Evolutionary conservation across 441 rosid genomes (phyloP), one percentile per base, ranked within the genome.

Genomic region (Aleurites moluccanus): DNA sequence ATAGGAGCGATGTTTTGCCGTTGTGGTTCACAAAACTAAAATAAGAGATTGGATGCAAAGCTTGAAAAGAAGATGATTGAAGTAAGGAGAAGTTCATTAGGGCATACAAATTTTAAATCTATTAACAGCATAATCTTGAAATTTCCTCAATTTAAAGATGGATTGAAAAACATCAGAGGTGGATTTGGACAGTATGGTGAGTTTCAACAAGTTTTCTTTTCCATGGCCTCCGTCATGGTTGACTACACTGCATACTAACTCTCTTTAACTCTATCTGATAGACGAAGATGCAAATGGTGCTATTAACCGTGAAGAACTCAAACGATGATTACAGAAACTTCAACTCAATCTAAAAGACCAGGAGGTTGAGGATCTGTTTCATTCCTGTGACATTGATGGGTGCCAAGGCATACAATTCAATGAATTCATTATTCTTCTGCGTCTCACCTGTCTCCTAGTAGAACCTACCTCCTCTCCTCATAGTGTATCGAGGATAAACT

Each of bases 381-480:
- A 78, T 79, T 90, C 92, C 61, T 91, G 95, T 79, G 97, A 93
- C 76, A 85, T 91, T 81, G 89, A 91, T 81, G 85, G 94, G 69
- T 89, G 84, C 78, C 80, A 85, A 83, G 91, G 89, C 80, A 91
- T 93, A 80, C 91, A 87, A 59, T 93, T 91, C 82, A 93, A 77
- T 47, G 98, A 91, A 85, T 91, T 91, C 74, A 86, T 88, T 69
- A 97, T 90, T 73, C 95, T 91, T 53, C 81, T 88, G 56, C 89
- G 95, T 74, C 91, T 91, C 81, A 82, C 88, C 72, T 89, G 90
- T 82, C 93, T 91, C 65, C 84, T 93, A 44, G 70, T 76, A 66
- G 86, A 83, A 65, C 86, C 87, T 80, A 83, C 90, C 10, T 79
- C 91, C 50, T 79, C 83, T 70, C 65, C 82, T 28, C 60, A 28